Base-by-base conservation (phyloP, 2,329 filamentous ascomycete genomes). In the Ceratocystis huliohia region DNA sequence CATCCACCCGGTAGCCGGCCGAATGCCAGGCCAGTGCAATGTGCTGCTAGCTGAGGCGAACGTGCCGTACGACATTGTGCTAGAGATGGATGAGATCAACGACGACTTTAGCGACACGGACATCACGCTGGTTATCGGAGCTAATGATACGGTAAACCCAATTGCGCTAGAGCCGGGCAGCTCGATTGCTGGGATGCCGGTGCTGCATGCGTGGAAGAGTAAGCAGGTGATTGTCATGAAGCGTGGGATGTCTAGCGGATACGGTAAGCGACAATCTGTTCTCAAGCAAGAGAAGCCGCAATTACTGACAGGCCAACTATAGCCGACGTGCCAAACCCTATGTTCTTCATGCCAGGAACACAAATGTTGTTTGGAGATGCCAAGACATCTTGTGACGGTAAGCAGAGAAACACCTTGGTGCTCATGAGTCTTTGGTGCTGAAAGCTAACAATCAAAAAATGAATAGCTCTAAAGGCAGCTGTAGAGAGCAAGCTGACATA, bases 31-130 rank as follows among this genome's bases (percentile, higher is more conserved):
- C 0, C 91, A 96, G 76, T 96, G 91, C 77, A 96, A 96, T 72
- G 91, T 96, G 3, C 80, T 96, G 1, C 84, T 96, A 15, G 91
- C 91, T 0, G 91, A 96, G 75, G 91, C 91, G 0, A 87, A 83
- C 44, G 91, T 96, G 37, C 90, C 90, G 2, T 96, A 96, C 72
- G 91, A 96, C 71, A 93, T 96, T 66, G 91, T 96, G 33, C 81
- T 95, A 59, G 91, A 96, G 76, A 96, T 96, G 91, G 91, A 96
- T 71, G 91, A 96, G 78, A 95, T 96, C 77, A 96, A 96, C 74
- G 91, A 95, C 69, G 91, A 96, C 72, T 96, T 96, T 74, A 76
- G 81, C 5, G 88, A 94, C 33, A 95, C 91, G 0, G 91, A 96
- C 72, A 80, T 96, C 8, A 91, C 89, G 0, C 82, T 96, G 2